A percentile compares a stretch with the other conserved stretches of the same genome.
Conservation (phyloP, 805 yeast species). For the Wickerhamiella vanderwaltii region DNA sequence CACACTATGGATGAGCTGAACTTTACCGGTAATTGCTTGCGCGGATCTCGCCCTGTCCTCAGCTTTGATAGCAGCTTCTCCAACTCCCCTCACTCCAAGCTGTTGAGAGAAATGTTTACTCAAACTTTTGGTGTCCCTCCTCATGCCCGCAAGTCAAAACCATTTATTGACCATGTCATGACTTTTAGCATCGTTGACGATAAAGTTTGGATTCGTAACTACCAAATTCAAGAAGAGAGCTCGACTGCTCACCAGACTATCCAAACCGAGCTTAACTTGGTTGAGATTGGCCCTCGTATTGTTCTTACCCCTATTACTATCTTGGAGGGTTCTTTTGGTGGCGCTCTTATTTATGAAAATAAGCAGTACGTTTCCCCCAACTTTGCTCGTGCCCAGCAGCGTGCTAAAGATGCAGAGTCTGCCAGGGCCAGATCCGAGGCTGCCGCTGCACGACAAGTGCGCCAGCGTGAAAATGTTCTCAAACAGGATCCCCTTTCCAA, state of each 20-base stretch:
- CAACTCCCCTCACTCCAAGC: constrained; percentile 49
- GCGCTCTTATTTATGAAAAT: constrained; percentile 94
- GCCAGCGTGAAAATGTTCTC: constrained; percentile 60
- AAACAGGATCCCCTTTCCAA: constrained; percentile 72
- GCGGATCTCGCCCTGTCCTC: constrained; percentile 87
- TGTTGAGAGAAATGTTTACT: constrained; percentile 70
- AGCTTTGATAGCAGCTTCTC: constrained; percentile 79
- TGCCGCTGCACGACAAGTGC: constrained; percentile 61
- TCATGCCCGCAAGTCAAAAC: constrained; percentile 79
- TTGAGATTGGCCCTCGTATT: constrained; percentile 94
- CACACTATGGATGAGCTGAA: constrained; percentile 94
- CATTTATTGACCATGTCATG: constrained; percentile 90
- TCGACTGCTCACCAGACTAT: constrained; percentile 27
- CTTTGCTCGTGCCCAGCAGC: constrained; percentile 79
- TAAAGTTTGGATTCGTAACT: constrained; percentile 91
- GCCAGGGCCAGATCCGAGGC: constrained; percentile 72
- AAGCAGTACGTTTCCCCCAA: constrained; percentile 95
- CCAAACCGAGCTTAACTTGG: constrained; percentile 55
- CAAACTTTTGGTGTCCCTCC: constrained; percentile 95
- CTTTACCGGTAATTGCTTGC: constrained; percentile 90
- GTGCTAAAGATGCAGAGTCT: constrained; percentile 64
- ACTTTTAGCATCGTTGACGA: constrained; percentile 85
- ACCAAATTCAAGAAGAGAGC: constrained; percentile 66
- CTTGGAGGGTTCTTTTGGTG: constrained; percentile 93
- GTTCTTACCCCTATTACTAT: constrained; percentile 85